Conservation (phyloP, 768 basidiomycete species). For the Panaeolus cyanescens region DNA sequence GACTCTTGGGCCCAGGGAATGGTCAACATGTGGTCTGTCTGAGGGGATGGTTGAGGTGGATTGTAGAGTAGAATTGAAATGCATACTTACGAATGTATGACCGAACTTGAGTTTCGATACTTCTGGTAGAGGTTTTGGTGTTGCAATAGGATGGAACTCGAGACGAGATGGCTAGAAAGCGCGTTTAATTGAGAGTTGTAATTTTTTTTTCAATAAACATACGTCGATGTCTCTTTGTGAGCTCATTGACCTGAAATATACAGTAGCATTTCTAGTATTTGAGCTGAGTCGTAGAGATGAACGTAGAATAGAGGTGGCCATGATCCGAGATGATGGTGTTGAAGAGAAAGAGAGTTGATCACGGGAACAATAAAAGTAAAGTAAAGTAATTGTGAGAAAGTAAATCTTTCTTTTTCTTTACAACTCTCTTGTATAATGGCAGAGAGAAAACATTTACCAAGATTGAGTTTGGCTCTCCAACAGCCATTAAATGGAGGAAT, state of each 20-base stretch:
- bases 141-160: slow-evolving; percentile 45
- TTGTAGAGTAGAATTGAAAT: slow-evolving; percentile 2
- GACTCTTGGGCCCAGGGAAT: slow-evolving; percentile 69
- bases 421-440: slow-evolving; percentile 22
- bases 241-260: slow-evolving; percentile 14
- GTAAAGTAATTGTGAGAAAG: background rate
- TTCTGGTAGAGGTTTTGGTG: slow-evolving; percentile 64
- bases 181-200: background rate
- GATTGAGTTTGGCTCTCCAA: slow-evolving; percentile 59
- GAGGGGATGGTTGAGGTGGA: slow-evolving; percentile 8
- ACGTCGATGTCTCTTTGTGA: slow-evolving; percentile 36
- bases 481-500: slow-evolving; percentile 51
- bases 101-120: slow-evolving; percentile 79
- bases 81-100: slow-evolving; percentile 68
- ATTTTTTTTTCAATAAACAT: slow-evolving; percentile 7
- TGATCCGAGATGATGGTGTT: slow-evolving; percentile 9
- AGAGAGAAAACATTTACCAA: slow-evolving; percentile 53
- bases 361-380: background rate
- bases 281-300: slow-evolving; percentile 8
- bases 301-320: slow-evolving; percentile 23
- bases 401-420: background rate
- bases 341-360: background rate
- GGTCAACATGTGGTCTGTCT: slow-evolving; percentile 89
- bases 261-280: background rate
- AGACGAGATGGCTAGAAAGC: slow-evolving; percentile 52